Conservation (phyloP, 371 early-diverging fungal genomes). For the Mucor velutinosus region DNA sequence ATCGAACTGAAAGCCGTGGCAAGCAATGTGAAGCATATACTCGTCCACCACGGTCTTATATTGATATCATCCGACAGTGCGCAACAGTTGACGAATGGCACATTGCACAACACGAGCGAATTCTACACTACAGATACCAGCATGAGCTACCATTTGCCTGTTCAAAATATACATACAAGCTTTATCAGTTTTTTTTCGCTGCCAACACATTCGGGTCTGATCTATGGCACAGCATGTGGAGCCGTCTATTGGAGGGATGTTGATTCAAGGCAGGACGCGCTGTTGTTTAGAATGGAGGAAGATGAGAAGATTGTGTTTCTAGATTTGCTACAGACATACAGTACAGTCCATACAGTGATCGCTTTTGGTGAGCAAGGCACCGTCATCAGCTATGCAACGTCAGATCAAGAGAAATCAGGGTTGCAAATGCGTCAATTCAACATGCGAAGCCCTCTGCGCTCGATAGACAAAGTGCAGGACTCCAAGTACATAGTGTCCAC, state of each 20-base stretch:
- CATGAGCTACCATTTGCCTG: background rate
- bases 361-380: slow-evolving; percentile 18
- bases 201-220: slow-evolving; percentile 1
- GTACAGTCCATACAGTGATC: background rate
- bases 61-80: background rate
- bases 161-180: background rate
- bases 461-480: slow-evolving; percentile 13
- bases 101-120: background rate
- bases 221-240: slow-evolving; percentile 15
- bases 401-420: background rate
- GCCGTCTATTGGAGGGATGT: slow-evolving; percentile 7
- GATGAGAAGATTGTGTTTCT: background rate
- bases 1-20: background rate
- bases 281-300: slow-evolving; percentile 9
- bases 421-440: slow-evolving; percentile 16
- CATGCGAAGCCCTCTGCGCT: slow-evolving; percentile 9
- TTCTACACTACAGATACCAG: background rate
- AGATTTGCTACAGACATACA: background rate
- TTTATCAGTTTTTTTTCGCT: slow-evolving; percentile 6
- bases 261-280: slow-evolving; percentile 1
- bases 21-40: background rate
- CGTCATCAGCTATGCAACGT: slow-evolving; percentile 14
- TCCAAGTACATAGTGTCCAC: slow-evolving; percentile 4
- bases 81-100: background rate
- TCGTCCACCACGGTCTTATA: background rate